Conservation (phyloP, 139 green algal genomes). For the Choricystis sp. region DNA sequence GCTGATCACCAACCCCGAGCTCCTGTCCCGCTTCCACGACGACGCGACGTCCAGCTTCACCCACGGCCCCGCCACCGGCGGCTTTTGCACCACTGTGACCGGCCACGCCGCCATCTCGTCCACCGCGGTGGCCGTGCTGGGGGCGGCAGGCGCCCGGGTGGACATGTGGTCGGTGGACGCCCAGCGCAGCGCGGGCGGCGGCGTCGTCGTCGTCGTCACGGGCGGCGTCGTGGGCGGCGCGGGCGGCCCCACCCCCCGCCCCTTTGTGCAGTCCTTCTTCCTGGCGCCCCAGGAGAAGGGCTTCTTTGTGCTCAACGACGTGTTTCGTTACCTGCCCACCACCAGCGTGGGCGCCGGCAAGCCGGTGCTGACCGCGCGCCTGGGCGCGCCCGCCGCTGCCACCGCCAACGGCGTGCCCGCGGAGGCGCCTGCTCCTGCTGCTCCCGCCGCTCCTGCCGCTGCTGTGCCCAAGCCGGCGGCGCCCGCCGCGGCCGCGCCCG, state of each 20-base stretch:
- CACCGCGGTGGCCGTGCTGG: no score
- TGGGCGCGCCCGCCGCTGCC: neutral
- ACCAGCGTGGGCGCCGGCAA: neutral
- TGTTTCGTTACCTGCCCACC: constrained; percentile 45
- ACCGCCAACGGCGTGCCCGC: no score
- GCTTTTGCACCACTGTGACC: no score
- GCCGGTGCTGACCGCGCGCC: constrained; percentile 1
- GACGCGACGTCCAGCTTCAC: no score
- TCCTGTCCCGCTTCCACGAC: no score
- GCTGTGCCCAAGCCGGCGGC: constrained; percentile 6
- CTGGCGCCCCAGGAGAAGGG: constrained; percentile 71
- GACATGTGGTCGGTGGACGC: constrained; percentile 58
- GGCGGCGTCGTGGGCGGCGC: constrained; percentile 37
- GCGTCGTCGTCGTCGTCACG: constrained; percentile 66
- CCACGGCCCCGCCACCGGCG: no score
- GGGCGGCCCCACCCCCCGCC: constrained; percentile 22
- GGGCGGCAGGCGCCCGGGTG: no score
- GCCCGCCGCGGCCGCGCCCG: neutral
- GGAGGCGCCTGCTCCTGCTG: constrained; percentile 8
- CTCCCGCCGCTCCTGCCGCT: constrained; percentile 3
- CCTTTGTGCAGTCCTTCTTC: constrained; percentile 84
- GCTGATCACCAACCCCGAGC: no score
- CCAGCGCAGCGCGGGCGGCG: constrained; percentile 31
- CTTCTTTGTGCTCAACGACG: constrained; percentile 84
- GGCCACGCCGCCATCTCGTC: no score